phyloP scores from a whole-genome alignment of 352 stramenopile genomes.

The Pythium vanterpoolii region DNA sequence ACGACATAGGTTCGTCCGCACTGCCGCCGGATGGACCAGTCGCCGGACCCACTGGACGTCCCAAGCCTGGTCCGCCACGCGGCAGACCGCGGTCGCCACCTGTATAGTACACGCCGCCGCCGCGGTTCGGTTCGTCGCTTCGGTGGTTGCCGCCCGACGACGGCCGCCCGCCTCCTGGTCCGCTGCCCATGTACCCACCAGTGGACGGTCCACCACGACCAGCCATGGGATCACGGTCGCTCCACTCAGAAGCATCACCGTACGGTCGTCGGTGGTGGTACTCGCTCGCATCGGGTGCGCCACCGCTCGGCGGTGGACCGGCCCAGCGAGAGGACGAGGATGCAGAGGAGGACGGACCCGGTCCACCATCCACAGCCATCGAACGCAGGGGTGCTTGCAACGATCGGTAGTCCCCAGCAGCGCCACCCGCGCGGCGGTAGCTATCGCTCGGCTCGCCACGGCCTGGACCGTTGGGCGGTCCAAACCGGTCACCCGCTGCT shows the following conservation, averaged over 20 bases:
- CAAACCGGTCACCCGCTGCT: slow-evolving; percentile 15
- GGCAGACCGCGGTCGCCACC: slow-evolving; percentile 11
- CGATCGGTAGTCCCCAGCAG: slow-evolving; percentile 16
- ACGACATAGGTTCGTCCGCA: neutral
- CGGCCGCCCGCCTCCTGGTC: neutral
- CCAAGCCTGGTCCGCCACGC: slow-evolving; percentile 1
- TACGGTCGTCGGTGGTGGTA: slow-evolving; percentile 19
- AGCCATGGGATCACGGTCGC: slow-evolving; percentile 17
- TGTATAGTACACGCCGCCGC: slow-evolving; percentile 17
- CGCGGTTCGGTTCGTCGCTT: slow-evolving; percentile 9
- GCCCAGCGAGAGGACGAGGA: slow-evolving; percentile 16
- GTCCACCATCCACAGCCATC: slow-evolving; percentile 9
- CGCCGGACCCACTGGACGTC: neutral
- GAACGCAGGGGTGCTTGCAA: slow-evolving; percentile 20
- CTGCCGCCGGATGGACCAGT: slow-evolving; percentile 3
- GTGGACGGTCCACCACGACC: slow-evolving; percentile 7
- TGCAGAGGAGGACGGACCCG: too few relatives aligned
- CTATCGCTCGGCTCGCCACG: slow-evolving; percentile 15
- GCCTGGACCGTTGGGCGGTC: neutral
- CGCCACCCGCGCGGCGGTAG: slow-evolving; percentile 12
- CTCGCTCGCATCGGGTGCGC: neutral
- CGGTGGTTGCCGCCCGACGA: slow-evolving; percentile 12
- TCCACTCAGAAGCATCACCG: slow-evolving; percentile 18
- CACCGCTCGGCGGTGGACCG: slow-evolving; percentile 3
- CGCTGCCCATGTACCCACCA: slow-evolving; percentile 13